Base-by-base conservation (phyloP, 345 rosid species). In the Angophora floribunda region DNA sequence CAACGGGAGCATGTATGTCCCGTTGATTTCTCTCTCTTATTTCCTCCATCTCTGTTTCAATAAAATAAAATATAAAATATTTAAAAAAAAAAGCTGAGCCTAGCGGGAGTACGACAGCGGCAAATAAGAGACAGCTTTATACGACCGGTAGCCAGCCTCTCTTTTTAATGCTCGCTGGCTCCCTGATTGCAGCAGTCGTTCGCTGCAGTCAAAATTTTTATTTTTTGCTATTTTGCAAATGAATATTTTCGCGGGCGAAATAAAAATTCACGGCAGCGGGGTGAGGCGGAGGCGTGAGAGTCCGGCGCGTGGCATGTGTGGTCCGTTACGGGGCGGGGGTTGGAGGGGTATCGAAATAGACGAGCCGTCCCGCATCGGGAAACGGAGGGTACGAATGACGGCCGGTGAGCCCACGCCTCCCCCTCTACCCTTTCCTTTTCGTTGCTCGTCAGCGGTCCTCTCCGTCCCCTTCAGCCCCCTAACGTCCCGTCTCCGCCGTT, bases 401-500 rank as follows among this genome's bases (percentile, higher is more conserved):
- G 94, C 94, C 91, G 92, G 89, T 89, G 53, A 52, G 36, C 30
- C 47, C 85, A 36, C 41, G 14, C 13, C 28, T 87, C 3, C 28
- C 61, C 61, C 41, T 41, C 21, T 24, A 3, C 22, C 85, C 86
- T 45, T 87, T 11, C 49, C 52, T 57, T 17, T 45, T n/a, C 15
- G 26, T 13, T 13, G 57, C 86, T 45, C 86, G 85, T 50, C 50
- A 59, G 49, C 15, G 61, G 26, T 85, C 87, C 47, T 63, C 36
- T 52, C 22, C 45, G 63, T 52, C 28, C 32, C 52, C 61, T 78
- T 51, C 85, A 10, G 57, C 57, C 57, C 45, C 70, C 90, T 36
- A 93, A 95, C 96, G 96, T 94, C 96, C 90, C 91, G 90, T 95
- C 94, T 90, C 95, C 95, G 96, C 96, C 98, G 98, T 95, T 94